Base-by-base conservation (phyloP, 306 rosid genomes). In the Astragalus membranaceus region DNA sequence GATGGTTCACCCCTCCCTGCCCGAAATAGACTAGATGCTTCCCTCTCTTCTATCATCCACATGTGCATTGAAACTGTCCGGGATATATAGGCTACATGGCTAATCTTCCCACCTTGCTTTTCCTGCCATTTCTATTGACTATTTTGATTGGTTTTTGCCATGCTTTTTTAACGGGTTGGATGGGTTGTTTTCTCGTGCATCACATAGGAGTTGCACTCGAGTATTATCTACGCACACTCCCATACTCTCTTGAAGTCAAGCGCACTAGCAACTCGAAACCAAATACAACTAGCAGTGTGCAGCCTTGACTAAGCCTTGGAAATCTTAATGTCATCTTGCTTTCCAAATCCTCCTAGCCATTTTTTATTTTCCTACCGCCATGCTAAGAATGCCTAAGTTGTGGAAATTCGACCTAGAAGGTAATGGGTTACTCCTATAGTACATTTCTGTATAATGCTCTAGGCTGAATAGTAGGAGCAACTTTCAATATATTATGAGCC, bases 341-440 rank as follows among this genome's bases (percentile, higher is more conserved):
- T 67, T 49, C 32, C 33, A 66, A 48, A 49, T 67, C 46, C 6
- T 48, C 58, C 6, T 66, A 30, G 32, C 33, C 44, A 48, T 48
- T 52, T 32, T 26, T 26, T 0, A 26, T 26, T 26, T 26, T 39
- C 5, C 41, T 47, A 9, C 9, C 13, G 5, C 35, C 44, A 55
- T 59, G 56, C 54, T 26, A 68, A 76, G 70, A 62, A 70, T 17
- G 59, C 51, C 29, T 67, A 75, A 30, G 44, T 6, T n/a, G 43
- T 61, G 57, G 20, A 65, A 60, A 73, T 67, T 73, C 60, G 2
- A 60, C 54, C 41, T 8, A 41, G 42, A 65, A 73, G 75, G 70
- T 47, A 16, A 16, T 35, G 49, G 49, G 30, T 37, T 61, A 61
- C 67, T 37, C 67, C 49, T 61, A 16, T 8, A 39, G 5, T 49